A percentile compares a stretch with the other conserved stretches of the same genome.
phyloP scores from a whole-genome alignment of 306 rosid genomes.

The Senna tora region DNA sequence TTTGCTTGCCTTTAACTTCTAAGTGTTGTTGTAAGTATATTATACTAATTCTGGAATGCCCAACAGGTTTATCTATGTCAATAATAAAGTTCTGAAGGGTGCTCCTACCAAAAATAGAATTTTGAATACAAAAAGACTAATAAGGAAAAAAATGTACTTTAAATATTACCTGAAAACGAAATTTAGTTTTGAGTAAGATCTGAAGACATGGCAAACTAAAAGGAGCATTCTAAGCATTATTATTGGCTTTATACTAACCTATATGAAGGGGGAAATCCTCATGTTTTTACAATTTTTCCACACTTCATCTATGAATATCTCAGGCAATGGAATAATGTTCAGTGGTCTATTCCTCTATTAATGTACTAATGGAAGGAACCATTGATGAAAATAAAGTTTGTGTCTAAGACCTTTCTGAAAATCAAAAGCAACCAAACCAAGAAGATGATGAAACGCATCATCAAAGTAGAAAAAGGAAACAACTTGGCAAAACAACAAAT shows the following conservation, averaged over 20 bases:
- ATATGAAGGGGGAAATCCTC: not conserved
- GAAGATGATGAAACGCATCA: slow-evolving; percentile 2
- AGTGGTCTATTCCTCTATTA: not conserved
- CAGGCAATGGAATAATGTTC: not conserved
- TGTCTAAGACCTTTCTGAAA: not conserved
- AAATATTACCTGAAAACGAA: no score
- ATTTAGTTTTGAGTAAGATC: not conserved
- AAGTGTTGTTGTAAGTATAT: not conserved
- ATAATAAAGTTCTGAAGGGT: no score
- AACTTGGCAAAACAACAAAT: slow-evolving; percentile 32
- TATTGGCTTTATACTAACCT: not conserved
- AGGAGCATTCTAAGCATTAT: not conserved
- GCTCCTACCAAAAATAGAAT: no score
- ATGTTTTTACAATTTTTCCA: not conserved
- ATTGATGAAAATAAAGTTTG: not conserved
- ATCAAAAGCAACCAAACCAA: slow-evolving; percentile 2
- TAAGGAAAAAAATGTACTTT: no score
- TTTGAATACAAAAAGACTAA: no score
- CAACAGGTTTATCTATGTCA: no score
- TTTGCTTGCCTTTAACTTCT: not conserved
- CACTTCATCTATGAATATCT: not conserved
- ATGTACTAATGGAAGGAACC: slow-evolving; percentile 9
- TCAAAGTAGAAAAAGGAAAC: slow-evolving; percentile 27
- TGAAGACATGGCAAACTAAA: not conserved
- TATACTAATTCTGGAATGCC: not conserved